phyloP scores from a whole-genome alignment of 192 early-diverging fungal species.

The Coemansia sp. region DNA sequence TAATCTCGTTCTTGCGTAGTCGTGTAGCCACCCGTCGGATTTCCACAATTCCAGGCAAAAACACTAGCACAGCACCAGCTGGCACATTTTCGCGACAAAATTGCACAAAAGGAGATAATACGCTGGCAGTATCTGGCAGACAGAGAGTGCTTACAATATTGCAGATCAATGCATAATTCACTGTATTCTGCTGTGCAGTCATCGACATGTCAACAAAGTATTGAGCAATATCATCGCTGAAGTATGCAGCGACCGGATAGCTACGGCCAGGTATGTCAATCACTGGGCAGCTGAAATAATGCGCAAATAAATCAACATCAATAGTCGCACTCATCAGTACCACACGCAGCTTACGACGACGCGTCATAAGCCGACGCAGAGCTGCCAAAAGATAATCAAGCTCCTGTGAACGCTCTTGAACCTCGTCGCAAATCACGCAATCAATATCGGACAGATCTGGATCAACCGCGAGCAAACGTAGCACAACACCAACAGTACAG shows the following conservation, averaged over 20 bases:
- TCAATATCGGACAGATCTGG: conserved; percentile 22
- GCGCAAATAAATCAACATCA: conserved; percentile 72
- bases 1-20: conserved; percentile 20
- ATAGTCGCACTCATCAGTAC: conserved; percentile 91
- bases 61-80: conserved; percentile 64
- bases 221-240: conserved; percentile 16
- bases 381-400: conserved; percentile 81
- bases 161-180: conserved; percentile 65
- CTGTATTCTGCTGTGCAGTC: not conserved
- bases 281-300: conserved; percentile 71
- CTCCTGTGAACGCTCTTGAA: conserved; percentile 76
- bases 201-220: conserved; percentile 29
- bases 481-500: conserved; percentile 63
- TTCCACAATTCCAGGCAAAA: conserved; percentile 69
- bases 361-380: conserved; percentile 64
- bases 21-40: conserved; percentile 68
- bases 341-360: conserved; percentile 59
- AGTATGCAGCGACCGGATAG: conserved; percentile 53
- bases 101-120: not conserved
- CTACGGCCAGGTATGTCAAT: conserved; percentile 71
- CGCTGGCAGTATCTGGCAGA: not conserved
- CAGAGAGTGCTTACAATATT: conserved; percentile 56
- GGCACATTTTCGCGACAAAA: conserved; percentile 9
- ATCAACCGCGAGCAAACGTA: conserved; percentile 51
- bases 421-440: conserved; percentile 78